phyloP scores from a whole-genome alignment of 768 basidiomycete species.

The Polyporus arcularius region DNA sequence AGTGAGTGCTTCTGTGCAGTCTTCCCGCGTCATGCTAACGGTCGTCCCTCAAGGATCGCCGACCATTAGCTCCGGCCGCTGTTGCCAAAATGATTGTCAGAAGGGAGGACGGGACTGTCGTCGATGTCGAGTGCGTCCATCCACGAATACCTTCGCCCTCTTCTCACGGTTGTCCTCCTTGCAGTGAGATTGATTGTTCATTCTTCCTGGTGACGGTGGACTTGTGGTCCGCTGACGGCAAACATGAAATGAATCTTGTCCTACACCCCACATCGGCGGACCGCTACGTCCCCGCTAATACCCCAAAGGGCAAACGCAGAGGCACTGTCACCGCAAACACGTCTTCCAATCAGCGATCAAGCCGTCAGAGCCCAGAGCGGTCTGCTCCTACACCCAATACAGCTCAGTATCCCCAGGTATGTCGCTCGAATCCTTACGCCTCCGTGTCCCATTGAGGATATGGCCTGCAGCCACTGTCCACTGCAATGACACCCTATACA shows the following conservation, averaged over 20 bases:
- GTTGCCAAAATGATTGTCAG: conserved; percentile 81
- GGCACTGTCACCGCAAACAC: conserved; percentile 19
- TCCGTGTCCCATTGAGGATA: conserved; percentile 15
- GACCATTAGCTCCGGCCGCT: conserved; percentile 89
- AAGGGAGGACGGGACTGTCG: conserved; percentile 62
- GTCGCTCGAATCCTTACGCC: conserved; percentile 5
- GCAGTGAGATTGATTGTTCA: conserved; percentile 80
- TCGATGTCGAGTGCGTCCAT: conserved; percentile 73
- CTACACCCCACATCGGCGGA: conserved; percentile 82
- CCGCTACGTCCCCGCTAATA: conserved; percentile 58
- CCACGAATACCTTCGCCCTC: neutral
- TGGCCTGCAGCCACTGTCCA: conserved; percentile 20
- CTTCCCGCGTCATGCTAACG: conserved; percentile 15
- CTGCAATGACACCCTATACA: conserved; percentile 41
- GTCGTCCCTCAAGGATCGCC: conserved; percentile 66
- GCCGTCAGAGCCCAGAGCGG: conserved; percentile 21
- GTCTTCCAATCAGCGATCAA: conserved; percentile 22
- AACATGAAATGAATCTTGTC: conserved; percentile 86
- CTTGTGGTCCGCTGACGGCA: conserved; percentile 84
- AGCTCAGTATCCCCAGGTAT: conserved; percentile 27
- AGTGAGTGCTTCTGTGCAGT: conserved; percentile 43
- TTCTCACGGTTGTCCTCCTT: conserved; percentile 4
- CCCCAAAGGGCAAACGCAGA: conserved; percentile 33
- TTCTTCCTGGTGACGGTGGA: conserved; percentile 94
- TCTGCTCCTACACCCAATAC: conserved; percentile 10